Percentiles rank a stretch among this genome's conserved stretches.
phyloP scores from a whole-genome alignment of 2,329 filamentous ascomycete genomes.

The Fusarium stilboides region DNA sequence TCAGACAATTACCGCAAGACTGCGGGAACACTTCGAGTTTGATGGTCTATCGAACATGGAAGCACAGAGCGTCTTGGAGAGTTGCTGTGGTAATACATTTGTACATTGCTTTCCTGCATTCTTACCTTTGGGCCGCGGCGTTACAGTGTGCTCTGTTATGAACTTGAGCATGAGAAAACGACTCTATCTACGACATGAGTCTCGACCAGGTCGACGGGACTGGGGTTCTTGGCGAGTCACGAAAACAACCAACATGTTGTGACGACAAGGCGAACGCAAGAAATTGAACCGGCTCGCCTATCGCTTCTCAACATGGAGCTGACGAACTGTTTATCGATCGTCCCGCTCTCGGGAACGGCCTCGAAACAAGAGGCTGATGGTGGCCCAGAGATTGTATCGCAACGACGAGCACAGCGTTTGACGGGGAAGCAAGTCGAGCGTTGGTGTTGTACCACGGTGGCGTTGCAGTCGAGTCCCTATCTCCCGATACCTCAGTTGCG shows the following conservation, averaged over 20 bases:
- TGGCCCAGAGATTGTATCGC: slow-evolving; percentile 10
- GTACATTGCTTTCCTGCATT: slow-evolving; percentile 17
- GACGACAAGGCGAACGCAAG: slow-evolving; percentile 5
- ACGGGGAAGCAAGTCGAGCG: slow-evolving; percentile 41
- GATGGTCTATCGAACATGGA: slow-evolving; percentile 1
- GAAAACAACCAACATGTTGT: slow-evolving; percentile 17
- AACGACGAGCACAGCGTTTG: slow-evolving; percentile 34
- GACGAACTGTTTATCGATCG: slow-evolving; percentile 29
- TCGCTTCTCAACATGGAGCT: slow-evolving; percentile 8
- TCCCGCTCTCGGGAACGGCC: slow-evolving; percentile 20
- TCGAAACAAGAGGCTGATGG: slow-evolving; percentile 9
- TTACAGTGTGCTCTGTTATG: slow-evolving; percentile 23
- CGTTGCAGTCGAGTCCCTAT: slow-evolving; percentile 18
- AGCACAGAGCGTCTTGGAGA: not conserved
- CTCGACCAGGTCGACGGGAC: slow-evolving; percentile 1
- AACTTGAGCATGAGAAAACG: not conserved
- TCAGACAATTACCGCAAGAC: slow-evolving; percentile 42
- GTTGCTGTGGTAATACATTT: slow-evolving; percentile 5
- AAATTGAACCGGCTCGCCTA: slow-evolving; percentile 16
- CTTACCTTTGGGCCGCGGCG: slow-evolving; percentile 3
- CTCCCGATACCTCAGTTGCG: slow-evolving; percentile 12
- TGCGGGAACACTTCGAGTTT: slow-evolving; percentile 35
- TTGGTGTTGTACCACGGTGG: slow-evolving; percentile 39
- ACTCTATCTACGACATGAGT: not conserved
- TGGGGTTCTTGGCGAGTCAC: slow-evolving; percentile 5